Conservation (phyloP, 177 flowering plant genomes). For the Tripterygium wilfordii region DNA sequence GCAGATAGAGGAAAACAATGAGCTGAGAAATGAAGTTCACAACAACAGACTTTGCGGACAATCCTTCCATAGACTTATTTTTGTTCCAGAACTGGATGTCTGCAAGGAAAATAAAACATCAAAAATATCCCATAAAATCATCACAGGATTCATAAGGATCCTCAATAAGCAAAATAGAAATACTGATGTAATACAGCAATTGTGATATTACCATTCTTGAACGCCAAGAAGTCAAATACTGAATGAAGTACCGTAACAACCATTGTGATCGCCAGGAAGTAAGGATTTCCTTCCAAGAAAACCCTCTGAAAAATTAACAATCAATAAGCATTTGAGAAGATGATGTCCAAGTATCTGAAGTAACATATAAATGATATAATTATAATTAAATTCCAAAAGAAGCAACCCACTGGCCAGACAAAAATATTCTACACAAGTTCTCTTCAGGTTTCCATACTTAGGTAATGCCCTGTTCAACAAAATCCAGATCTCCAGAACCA, state of each 20-base stretch:
- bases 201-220: constrained; percentile 95
- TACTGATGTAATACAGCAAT: too few species aligned
- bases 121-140: background rate
- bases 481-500: too few species aligned
- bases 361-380: too few species aligned
- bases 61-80: constrained; percentile 98
- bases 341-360: too few species aligned
- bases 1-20: constrained; percentile 88
- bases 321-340: background rate
- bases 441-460: too few species aligned
- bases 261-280: constrained; percentile 77
- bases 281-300: constrained; percentile 95
- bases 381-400: too few species aligned
- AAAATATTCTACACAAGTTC: too few species aligned
- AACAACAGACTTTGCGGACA: constrained; percentile 91
- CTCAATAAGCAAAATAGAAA: too few species aligned
- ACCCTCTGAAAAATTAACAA: constrained; percentile 64
- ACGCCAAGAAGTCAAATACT: constrained; percentile 91
- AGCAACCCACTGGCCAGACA: too few species aligned
- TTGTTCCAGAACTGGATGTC: constrained; percentile 99
- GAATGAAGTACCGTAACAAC: constrained; percentile 84
- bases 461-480: too few species aligned
- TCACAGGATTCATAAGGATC: background rate
- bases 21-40: constrained; percentile 84
- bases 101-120: constrained; percentile 18